These are phyloP conservation scores for Plectranthus barbatus DNA, from an alignment of 257 asterid genomes.

Conservation along the genomic window DNA sequence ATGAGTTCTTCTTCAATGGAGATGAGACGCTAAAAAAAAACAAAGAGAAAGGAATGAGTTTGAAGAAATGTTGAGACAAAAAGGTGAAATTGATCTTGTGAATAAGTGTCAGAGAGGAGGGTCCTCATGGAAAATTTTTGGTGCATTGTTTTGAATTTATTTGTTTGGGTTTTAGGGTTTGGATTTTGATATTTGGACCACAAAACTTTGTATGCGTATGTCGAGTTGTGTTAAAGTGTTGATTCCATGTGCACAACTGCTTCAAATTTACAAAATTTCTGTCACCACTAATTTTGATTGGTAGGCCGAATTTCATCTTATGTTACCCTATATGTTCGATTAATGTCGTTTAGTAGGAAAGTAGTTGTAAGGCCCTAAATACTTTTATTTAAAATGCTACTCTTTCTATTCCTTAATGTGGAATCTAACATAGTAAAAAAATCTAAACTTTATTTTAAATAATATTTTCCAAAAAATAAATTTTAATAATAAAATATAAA, in stretches of 20 bases:
- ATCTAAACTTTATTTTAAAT: too few relatives aligned
- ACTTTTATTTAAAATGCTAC: too few relatives aligned
- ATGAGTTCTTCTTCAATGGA: conserved; percentile 29
- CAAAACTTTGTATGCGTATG: not conserved
- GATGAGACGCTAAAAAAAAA: conserved; percentile 30
- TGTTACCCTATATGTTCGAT: too few relatives aligned
- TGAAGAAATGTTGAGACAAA: not conserved
- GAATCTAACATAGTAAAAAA: too few relatives aligned
- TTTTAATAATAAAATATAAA: too few relatives aligned
- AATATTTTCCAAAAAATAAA: too few relatives aligned
- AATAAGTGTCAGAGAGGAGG: conserved; percentile 39
- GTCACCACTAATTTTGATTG: not conserved
- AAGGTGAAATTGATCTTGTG: conserved; percentile 53
- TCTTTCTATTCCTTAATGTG: too few relatives aligned
- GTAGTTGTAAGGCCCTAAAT: too few relatives aligned
- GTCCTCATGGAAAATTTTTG: not conserved
- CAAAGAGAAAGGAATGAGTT: conserved; percentile 24
- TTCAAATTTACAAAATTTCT: not conserved
- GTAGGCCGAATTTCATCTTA: too few relatives aligned
- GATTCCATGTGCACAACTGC: conserved; percentile 10
- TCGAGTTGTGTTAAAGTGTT: conserved; percentile 4
- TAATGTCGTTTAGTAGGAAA: too few relatives aligned
- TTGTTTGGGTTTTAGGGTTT: not conserved
- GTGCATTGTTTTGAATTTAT: not conserved
- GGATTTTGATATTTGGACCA: not conserved